Conservation (phyloP, 352 stramenopile species). For the Phytophthora lateralis region DNA sequence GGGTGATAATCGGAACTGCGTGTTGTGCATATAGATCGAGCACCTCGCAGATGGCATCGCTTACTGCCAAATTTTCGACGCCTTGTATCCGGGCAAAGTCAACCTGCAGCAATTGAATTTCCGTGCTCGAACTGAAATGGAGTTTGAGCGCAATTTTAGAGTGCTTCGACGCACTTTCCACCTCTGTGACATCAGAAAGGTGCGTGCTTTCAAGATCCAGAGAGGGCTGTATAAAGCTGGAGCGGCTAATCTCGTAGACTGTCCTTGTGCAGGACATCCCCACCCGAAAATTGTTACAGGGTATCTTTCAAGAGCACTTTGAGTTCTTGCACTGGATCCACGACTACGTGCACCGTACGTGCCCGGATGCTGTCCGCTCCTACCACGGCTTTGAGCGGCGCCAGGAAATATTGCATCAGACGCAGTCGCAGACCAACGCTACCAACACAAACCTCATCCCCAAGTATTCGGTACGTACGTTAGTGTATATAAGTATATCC, state of each 20-base stretch:
- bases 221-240: not conserved
- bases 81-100: slow-evolving; percentile 72
- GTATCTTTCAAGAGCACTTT: slow-evolving; percentile 84
- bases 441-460: slow-evolving; percentile 70
- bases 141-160: slow-evolving; percentile 73
- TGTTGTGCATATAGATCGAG: slow-evolving; percentile 50
- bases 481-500: not conserved
- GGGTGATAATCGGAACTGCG: not conserved
- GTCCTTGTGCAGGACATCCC: slow-evolving; percentile 54
- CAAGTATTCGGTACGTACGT: slow-evolving; percentile 51
- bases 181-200: slow-evolving; percentile 68
- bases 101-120: slow-evolving; percentile 66
- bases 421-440: slow-evolving; percentile 32
- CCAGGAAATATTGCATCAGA: slow-evolving; percentile 45
- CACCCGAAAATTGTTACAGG: slow-evolving; percentile 65
- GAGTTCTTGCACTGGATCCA: slow-evolving; percentile 86
- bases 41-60: slow-evolving; percentile 80
- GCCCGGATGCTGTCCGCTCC: slow-evolving; percentile 56
- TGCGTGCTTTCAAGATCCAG: slow-evolving; percentile 10
- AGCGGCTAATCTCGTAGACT: not conserved
- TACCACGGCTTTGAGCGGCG: slow-evolving; percentile 64
- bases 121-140: slow-evolving; percentile 47
- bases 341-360: slow-evolving; percentile 79
- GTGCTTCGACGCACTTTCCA: slow-evolving; percentile 64
- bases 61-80: slow-evolving; percentile 80